Base-by-base conservation (phyloP, 2,329 filamentous ascomycete species). In the Trichoderma aggressivum region DNA sequence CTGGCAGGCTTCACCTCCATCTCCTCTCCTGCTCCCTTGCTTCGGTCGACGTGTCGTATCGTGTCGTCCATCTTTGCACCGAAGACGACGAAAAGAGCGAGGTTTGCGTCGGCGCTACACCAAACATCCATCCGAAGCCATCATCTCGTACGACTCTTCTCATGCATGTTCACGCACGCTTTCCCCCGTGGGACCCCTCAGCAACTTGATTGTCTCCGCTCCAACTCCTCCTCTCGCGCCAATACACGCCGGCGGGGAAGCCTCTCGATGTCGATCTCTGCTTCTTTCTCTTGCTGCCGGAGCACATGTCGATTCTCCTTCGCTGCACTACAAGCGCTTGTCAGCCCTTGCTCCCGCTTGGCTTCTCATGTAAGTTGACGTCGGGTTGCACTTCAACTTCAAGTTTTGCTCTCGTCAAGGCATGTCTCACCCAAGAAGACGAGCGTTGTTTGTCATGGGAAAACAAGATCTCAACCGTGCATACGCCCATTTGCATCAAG, bases 171-270 rank as follows among this genome's bases (percentile, higher is more conserved):
- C 60, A 28, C 34, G 26, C 64, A 58, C 24, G 7, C 55, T 47
- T 21, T 18, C 32, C 68, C 68, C 58, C 68, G 26, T 59, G 50
- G 68, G 60, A 64, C 68, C 59, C 39, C 66, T 69, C 66, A 70
- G 60, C 56, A 53, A 58, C 34, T 36, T 70, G 47, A 50, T 64
- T 43, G 60, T 59, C 61, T 59, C 61, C 68, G 68, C 60, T 47
- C 43, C 47, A 50, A 26, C 65, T 43, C 64, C 12, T 50, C 36
- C 1, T 50, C 36, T 68, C 21, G 26, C n/a, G 21, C 28, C 66
- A 69, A 69, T 69, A 61, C 66, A 69, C n/a, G 56, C 10, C 36
- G 28, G 66, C 66, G 66, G 66, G 66, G 66, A 61, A 61, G 24
- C 56, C 32, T 61, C 55, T 69, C 8, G 56, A 58, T 69, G 56